Evolutionary conservation across 495 filamentous ascomycete species (phyloP), one percentile per base, ranked within the genome.

Genomic region (Penicillium alfredii): DNA sequence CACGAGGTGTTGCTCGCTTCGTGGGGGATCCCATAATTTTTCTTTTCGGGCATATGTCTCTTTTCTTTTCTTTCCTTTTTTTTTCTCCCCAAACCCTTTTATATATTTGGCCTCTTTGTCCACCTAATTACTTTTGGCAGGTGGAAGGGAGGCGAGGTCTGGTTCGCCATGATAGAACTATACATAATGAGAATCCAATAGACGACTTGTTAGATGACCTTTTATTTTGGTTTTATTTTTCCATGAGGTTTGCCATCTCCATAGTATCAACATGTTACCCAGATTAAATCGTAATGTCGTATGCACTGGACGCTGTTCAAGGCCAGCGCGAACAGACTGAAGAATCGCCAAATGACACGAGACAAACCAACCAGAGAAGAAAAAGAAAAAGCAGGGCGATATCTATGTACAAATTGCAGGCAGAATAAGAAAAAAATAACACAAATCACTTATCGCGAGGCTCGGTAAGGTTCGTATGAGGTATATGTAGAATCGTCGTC

Each of bases 391-490:
- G 22, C 2, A 7, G 22, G 8, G 22, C n/a, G 22, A 24, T 7
- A 2, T 4, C 4, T n/a, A 24, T 24, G 4, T 14, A 50, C 34
- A 32, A 20, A 21, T 33, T 30, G 24, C 29, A 30, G 36, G 11
- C 33, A 39, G 32, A 34, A 38, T 32, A 28, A 25, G 5, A 16
- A 42, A 13, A 29, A 19, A 3, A 28, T 12, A 33, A 14, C 27
- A 21, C 22, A 32, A 11, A 42, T 23, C 38, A 26, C 32, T 42
- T 45, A 58, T 22, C 56, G 39, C 22, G 41, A 21, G 6, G 24
- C 38, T 6, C 68, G 58, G 38, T 65, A 73, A 13, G 61, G 48
- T 12, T 72, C 64, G 35, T 71, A 70, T 11, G 60, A 64, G 6
- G 58, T 66, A 18, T 55, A 50, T 8, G 26, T 41, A 13, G 43